A percentile compares a stretch with the other conserved stretches of the same genome.
These are phyloP conservation scores for Lycium barbarum DNA, from an alignment of 257 asterid genomes.

Conservation along the genomic window DNA sequence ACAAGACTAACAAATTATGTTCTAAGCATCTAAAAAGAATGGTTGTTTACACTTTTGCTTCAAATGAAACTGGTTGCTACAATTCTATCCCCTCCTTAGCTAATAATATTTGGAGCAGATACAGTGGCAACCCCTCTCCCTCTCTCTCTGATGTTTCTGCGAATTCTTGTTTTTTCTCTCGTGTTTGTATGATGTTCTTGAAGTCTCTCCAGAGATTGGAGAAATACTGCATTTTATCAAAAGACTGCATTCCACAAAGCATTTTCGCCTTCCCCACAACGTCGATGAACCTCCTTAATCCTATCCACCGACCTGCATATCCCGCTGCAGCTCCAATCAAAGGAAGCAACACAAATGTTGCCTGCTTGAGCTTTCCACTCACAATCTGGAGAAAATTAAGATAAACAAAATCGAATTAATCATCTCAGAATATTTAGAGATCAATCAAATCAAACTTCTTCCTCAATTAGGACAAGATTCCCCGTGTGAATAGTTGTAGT, in stretches of 20 bases:
- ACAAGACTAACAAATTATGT: slow-evolving; percentile 5
- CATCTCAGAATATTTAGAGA: not conserved
- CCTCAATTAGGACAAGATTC: not conserved
- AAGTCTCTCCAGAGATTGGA: slow-evolving; percentile 39
- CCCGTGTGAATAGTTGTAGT: not conserved
- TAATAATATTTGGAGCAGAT: not conserved
- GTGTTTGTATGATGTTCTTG: slow-evolving; percentile 15
- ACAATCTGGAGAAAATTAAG: slow-evolving; percentile 59
- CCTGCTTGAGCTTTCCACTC: slow-evolving; percentile 99
- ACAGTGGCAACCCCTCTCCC: slow-evolving; percentile 32
- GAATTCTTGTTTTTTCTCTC: slow-evolving; percentile 33
- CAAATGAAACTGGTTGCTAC: not conserved
- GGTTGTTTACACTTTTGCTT: slow-evolving; percentile 11
- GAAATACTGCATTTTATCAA: slow-evolving; percentile 33
- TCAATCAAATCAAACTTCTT: not conserved
- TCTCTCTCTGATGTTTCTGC: slow-evolving; percentile 34
- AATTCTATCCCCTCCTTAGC: slow-evolving; percentile 8
- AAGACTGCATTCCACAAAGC: slow-evolving; percentile 68
- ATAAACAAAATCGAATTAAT: slow-evolving; percentile 9
- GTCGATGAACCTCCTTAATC: slow-evolving; percentile 87
- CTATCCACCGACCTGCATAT: slow-evolving; percentile 89
- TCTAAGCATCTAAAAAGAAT: slow-evolving; percentile 31
- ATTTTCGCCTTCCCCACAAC: slow-evolving; percentile 90
- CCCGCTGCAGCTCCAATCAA: slow-evolving; percentile 99
- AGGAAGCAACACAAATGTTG: slow-evolving; percentile 89